Evolutionary conservation across 169 alveolate species (phyloP), one percentile per base, ranked within the genome.

Genomic region (Plasmodium fragile): DNA sequence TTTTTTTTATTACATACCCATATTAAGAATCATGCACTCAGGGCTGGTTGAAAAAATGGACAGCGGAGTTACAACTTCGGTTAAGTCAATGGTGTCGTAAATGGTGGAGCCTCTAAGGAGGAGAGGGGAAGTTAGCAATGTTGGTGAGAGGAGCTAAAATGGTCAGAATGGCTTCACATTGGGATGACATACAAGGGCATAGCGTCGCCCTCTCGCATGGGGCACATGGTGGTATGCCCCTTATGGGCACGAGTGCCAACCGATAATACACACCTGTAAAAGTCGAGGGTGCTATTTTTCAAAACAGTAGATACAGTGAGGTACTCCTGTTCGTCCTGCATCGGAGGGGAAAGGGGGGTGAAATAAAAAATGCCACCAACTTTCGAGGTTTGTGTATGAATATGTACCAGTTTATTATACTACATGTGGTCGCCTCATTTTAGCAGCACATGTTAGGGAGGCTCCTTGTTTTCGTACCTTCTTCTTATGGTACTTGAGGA

Each of bases 401-500:
- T 11, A 65, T 18, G 36, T 16, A 18, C 34, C 28, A 32, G 3
- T 30, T 13, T 73, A 25, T 25, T 11, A 34, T 34, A 6, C 11
- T 22, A 73, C 32, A 73, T 73, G 2, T 73, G 28, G 25, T 34
- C 30, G 28, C 53, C 22, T 30, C 81, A 16, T 73, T 73, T 73
- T 73, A 39, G 45, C 22, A 30, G 1, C 25, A 13, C 43, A 8
- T 73, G 53, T 34, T 10, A 49, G 59, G 0, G 45, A 73, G 6
- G 55, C 43, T 18, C 36, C n/a, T n/a, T 32, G 13, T 2, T 55
- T 6, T 22, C 3, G 28, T 73, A 89, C 94, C 49, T 89, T 89
- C 55, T 89, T 89, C 81, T 89, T 73, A 36, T 79, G 94, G 52
- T 89, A 89, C 72, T 59, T 52, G 82, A 89, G 81, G 32, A 89